Evolutionary conservation across 352 stramenopile species (phyloP).

Genomic region (Phytophthora pistaciae): DNA sequence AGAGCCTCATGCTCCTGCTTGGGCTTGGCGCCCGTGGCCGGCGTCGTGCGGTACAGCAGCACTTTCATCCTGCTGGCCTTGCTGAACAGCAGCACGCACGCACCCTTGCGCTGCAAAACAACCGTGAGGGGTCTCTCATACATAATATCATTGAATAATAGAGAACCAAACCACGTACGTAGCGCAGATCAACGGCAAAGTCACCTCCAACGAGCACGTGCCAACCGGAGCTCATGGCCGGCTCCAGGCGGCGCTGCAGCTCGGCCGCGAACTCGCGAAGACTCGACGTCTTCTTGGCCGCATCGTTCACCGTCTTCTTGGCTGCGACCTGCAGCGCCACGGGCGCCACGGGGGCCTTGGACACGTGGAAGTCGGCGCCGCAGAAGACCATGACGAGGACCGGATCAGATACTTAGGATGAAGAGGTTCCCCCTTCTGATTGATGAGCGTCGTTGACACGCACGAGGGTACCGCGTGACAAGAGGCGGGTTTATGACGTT

Average conservation of each 20-base stretch:
- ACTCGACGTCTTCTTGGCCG: slow-evolving; percentile 61
- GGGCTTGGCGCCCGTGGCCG: slow-evolving; percentile 38
- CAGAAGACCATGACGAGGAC: slow-evolving; percentile 53
- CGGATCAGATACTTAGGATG: slow-evolving; percentile 3
- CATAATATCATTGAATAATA: slow-evolving; percentile 8
- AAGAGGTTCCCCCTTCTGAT: not conserved
- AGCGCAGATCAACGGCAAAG: slow-evolving; percentile 81
- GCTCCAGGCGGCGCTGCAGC: slow-evolving; percentile 53
- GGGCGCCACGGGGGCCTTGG: slow-evolving; percentile 57
- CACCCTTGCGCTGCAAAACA: slow-evolving; percentile 60
- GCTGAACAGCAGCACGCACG: slow-evolving; percentile 72
- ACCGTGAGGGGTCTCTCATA: not conserved
- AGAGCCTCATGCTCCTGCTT: slow-evolving; percentile 47
- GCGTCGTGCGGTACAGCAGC: slow-evolving; percentile 76
- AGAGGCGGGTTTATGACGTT: not conserved
- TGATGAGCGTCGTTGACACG: not conserved
- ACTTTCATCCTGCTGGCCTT: slow-evolving; percentile 75
- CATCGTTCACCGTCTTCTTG: slow-evolving; percentile 63
- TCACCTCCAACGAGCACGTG: slow-evolving; percentile 74
- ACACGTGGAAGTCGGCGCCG: slow-evolving; percentile 70
- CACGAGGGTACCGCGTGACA: not conserved
- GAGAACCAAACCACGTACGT: slow-evolving; percentile 47
- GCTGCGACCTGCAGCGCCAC: slow-evolving; percentile 47
- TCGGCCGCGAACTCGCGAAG: slow-evolving; percentile 63
- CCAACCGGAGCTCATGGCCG: slow-evolving; percentile 64